These are phyloP conservation scores for Jacaranda mimosifolia DNA, from an alignment of 257 asterid species.

Conservation along the genomic window DNA sequence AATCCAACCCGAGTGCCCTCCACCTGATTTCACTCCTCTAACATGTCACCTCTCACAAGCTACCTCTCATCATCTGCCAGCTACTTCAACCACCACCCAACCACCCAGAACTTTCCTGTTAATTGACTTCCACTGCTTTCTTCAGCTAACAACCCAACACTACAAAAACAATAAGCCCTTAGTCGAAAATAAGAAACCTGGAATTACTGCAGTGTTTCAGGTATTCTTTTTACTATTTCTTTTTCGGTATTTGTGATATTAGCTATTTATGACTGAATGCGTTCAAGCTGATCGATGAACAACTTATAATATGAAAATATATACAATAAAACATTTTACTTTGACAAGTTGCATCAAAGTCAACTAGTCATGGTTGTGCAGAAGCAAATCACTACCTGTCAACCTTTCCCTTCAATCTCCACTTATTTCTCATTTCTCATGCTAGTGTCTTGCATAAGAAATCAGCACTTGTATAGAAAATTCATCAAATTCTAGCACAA, in stretches of 20 bases:
- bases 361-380: not conserved
- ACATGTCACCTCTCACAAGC: constrained; percentile 4
- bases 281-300: not conserved
- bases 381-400: not conserved
- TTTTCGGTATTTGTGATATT: not conserved
- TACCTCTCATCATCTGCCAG: too few relatives aligned
- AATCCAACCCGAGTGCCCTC: not conserved
- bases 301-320: not conserved
- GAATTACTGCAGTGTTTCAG: not conserved
- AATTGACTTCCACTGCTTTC: too few relatives aligned
- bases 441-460: not conserved
- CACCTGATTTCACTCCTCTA: not conserved
- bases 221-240: not conserved
- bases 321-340: not conserved
- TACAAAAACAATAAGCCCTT: not conserved
- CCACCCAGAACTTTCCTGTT: too few relatives aligned
- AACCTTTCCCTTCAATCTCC: not conserved
- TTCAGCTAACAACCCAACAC: not conserved
- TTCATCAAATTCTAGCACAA: constrained; percentile 2
- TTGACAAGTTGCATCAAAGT: not conserved
- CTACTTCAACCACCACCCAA: too few relatives aligned
- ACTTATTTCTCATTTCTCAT: not conserved
- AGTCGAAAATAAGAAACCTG: not conserved
- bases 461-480: not conserved
- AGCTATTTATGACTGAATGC: not conserved